Percentiles rank a stretch among this genome's conserved stretches.
These are phyloP conservation scores for Coemansia sp. DNA, from an alignment of 192 early-diverging fungal species.

Conservation along the genomic window DNA sequence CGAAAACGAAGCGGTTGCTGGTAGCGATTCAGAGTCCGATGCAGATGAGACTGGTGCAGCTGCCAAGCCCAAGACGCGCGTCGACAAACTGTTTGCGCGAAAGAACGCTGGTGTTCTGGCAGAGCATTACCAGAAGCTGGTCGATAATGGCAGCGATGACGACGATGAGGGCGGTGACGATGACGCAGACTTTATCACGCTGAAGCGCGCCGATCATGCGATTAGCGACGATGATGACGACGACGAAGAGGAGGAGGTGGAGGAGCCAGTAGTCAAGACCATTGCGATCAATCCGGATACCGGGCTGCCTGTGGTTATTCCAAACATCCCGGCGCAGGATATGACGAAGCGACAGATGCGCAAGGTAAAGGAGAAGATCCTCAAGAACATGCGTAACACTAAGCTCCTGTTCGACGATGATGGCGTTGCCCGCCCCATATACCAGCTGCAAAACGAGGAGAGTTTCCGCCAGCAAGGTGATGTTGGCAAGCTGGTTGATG, in stretches of 20 bases:
- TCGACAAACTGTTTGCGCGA: conserved; percentile 91
- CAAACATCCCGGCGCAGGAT: conserved; percentile 47
- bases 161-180: conserved; percentile 43
- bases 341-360: conserved; percentile 53
- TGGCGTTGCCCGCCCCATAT: conserved; percentile 72
- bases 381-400: conserved; percentile 70
- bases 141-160: conserved; percentile 58
- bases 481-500: conserved; percentile 61
- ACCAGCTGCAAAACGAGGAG: conserved; percentile 78
- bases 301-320: conserved; percentile 36
- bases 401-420: conserved; percentile 94
- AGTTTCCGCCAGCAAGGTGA: conserved; percentile 78
- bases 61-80: conserved; percentile 63
- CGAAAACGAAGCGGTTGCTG: conserved; percentile 29
- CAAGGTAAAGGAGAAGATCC: conserved; percentile 65
- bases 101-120: conserved; percentile 90
- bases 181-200: conserved; percentile 78
- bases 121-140: conserved; percentile 86
- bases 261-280: conserved; percentile 53
- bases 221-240: conserved; percentile 41
- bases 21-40: conserved; percentile 14
- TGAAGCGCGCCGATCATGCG: conserved; percentile 82
- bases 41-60: conserved; percentile 26
- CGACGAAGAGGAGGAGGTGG: conserved; percentile 17
- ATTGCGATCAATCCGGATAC: conserved; percentile 39